Evolutionary conservation across 805 yeast genomes (phyloP), one percentile per base, ranked within the genome.

Genomic region (Yamadazyma nakazawae): DNA sequence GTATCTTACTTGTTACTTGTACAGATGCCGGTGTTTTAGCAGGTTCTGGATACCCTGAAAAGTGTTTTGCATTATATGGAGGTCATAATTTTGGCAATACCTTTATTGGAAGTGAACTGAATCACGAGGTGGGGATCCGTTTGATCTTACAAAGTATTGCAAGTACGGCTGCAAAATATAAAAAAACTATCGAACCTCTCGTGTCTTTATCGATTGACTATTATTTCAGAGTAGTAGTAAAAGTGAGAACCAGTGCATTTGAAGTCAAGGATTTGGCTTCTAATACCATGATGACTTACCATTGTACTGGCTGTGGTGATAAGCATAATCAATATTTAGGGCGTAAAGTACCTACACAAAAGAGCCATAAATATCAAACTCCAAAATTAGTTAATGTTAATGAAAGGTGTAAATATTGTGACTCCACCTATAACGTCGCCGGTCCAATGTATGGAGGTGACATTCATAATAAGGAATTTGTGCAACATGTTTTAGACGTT

Each of bases 391-490:
- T 55, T 0, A 76, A 82, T 2, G 75, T 82, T 1, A 80, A 82
- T 10, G 66, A 76, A 8, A 60, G 72, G 36, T 94, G 99, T 67
- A 60, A 73, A 24, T 82, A 74, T 62, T 94, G 99, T 68, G 83
- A 78, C 1, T 75, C 72, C 48, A 75, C 80, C 1, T 79, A 80
- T 62, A 96, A 88, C 61, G 62, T 94, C 31, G 90, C 92, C 7
- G 99, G 99, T 3, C 99, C 99, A 50, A 87, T 94, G 96, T 94
- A 96, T 87, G 90, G 82, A 10, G 96, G 90, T 0, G 72, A 76
- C 6, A 64, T 94, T 47, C 98, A 92, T 59, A 78, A 85, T 59
- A 61, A 63, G 21, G 80, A 76, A 16, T 94, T 92, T 57, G 72
- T 92, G 37, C 72, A 79, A 24, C 78, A 72, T 53, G 75, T 91